Conservation (phyloP, 2,329 filamentous ascomycete species). For the Periconia sp. region DNA sequence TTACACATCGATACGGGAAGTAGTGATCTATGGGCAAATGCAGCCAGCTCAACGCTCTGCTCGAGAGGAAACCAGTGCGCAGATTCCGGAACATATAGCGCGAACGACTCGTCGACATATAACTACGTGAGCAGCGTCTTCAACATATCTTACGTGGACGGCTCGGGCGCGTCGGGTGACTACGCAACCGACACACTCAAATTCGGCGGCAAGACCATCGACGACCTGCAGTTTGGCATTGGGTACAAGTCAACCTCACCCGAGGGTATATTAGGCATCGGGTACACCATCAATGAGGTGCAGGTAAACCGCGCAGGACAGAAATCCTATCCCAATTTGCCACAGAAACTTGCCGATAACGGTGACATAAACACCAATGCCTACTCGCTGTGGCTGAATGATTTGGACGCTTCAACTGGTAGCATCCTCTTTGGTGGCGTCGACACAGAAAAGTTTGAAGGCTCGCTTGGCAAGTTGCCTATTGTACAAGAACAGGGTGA, state of each 20-base stretch:
- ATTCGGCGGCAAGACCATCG: slow-evolving; percentile 61
- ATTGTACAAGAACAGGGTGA: slow-evolving; percentile 57
- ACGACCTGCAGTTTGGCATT: slow-evolving; percentile 72
- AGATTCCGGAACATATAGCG: slow-evolving; percentile 69
- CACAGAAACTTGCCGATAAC: slow-evolving; percentile 68
- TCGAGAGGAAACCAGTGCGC: slow-evolving; percentile 59
- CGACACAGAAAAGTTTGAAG: slow-evolving; percentile 74
- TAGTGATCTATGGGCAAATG: slow-evolving; percentile 72
- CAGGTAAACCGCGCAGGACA: slow-evolving; percentile 64
- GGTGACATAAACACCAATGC: slow-evolving; percentile 67
- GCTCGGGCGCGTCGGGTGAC: slow-evolving; percentile 76
- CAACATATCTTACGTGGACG: slow-evolving; percentile 88
- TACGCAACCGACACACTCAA: slow-evolving; percentile 78
- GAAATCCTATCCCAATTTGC: slow-evolving; percentile 63
- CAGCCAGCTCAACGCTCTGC: slow-evolving; percentile 67
- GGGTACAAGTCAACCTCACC: slow-evolving; percentile 66
- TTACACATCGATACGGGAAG: slow-evolving; percentile 68
- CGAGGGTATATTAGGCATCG: slow-evolving; percentile 83
- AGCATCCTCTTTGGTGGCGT: slow-evolving; percentile 82
- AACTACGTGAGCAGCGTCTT: slow-evolving; percentile 75
- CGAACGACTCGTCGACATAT: slow-evolving; percentile 78
- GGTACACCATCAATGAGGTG: slow-evolving; percentile 81
- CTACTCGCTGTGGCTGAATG: slow-evolving; percentile 72
- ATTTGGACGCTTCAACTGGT: slow-evolving; percentile 67
- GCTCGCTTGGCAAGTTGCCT: slow-evolving; percentile 66